phyloP scores from a whole-genome alignment of 2,329 filamentous ascomycete genomes.

The Parafenestella ontariensis region DNA sequence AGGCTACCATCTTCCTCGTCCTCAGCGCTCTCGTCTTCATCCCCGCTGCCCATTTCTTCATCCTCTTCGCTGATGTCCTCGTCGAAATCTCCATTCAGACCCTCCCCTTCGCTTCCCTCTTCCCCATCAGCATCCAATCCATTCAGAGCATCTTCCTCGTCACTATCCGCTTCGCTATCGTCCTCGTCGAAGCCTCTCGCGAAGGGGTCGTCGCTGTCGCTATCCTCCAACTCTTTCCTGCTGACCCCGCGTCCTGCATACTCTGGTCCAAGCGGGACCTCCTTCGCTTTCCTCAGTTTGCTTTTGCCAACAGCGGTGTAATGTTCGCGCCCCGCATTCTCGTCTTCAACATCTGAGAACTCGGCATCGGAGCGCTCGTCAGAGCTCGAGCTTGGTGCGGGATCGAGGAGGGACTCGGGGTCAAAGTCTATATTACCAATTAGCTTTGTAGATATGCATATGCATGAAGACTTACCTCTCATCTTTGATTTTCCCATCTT shows the following conservation, averaged over 20 bases:
- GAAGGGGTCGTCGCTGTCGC: conserved; percentile 62
- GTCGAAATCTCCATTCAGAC: conserved; percentile 55
- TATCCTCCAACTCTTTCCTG: conserved; percentile 65
- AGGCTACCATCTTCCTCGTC: conserved; percentile 55
- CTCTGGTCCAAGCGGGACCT: conserved; percentile 73
- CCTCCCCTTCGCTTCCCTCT: conserved; percentile 57
- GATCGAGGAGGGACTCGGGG: conserved; percentile 71
- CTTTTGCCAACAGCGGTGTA: conserved; percentile 86
- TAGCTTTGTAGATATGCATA: background rate
- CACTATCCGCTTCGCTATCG: conserved; percentile 50
- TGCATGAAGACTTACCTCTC: conserved; percentile 21
- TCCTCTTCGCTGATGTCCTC: conserved; percentile 40
- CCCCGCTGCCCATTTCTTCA: conserved; percentile 56
- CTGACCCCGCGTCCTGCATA: conserved; percentile 82
- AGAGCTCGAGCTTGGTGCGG: conserved; percentile 62
- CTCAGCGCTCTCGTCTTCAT: conserved; percentile 56
- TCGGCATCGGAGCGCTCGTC: conserved; percentile 63
- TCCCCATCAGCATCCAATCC: conserved; percentile 53
- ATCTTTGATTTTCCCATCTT: conserved; percentile 43
- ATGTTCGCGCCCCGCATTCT: conserved; percentile 77
- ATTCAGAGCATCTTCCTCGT: conserved; percentile 45
- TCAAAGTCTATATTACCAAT: conserved; percentile 71
- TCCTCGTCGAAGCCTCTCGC: conserved; percentile 53
- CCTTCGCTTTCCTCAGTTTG: conserved; percentile 77
- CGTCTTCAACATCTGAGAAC: conserved; percentile 48